A percentile compares a stretch with the other conserved stretches of the same genome.
Conservation (phyloP, 2,329 filamentous ascomycete species). For the Aspergillus texensis region DNA sequence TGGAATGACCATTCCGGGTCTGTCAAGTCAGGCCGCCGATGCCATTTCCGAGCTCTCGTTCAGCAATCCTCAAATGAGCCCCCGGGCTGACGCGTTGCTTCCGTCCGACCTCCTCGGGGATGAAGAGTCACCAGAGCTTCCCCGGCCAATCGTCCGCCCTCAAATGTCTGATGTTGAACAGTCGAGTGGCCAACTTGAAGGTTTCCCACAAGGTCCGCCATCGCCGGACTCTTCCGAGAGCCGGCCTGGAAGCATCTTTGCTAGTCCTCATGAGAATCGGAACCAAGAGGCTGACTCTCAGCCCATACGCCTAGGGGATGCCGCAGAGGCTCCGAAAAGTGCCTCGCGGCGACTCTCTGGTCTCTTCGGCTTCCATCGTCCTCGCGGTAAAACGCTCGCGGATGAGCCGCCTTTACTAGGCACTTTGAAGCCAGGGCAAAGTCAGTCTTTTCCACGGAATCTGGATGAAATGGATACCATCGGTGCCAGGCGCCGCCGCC, state of each 20-base stretch:
- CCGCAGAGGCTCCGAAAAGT: constrained; percentile 43
- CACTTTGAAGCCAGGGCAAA: constrained; percentile 61
- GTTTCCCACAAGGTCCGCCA: constrained; percentile 40
- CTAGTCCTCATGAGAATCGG: constrained; percentile 49
- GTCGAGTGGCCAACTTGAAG: constrained; percentile 34
- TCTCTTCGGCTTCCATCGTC: constrained; percentile 60
- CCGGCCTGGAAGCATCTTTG: constrained; percentile 47
- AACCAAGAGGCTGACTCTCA: constrained; percentile 41
- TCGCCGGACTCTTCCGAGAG: constrained; percentile 50
- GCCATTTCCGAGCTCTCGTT: constrained; percentile 54
- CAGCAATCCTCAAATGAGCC: constrained; percentile 65
- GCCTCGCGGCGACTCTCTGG: constrained; percentile 59
- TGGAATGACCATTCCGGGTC: constrained; percentile 59
- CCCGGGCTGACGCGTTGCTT: constrained; percentile 62
- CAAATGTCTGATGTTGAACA: constrained; percentile 35
- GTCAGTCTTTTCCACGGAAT: constrained; percentile 65
- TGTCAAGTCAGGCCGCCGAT: constrained; percentile 43
- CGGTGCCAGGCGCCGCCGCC: constrained; percentile 54
- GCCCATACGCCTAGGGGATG: constrained; percentile 34
- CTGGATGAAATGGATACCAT: constrained; percentile 55
- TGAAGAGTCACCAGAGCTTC: constrained; percentile 49
- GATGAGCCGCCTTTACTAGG: constrained; percentile 62
- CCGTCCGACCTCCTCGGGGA: constrained; percentile 64
- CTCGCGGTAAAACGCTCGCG: constrained; percentile 62
- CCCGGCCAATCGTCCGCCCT: constrained; percentile 30